phyloP scores from a whole-genome alignment of 179 eudicot genomes.

The Monotropa hypopitys region DNA sequence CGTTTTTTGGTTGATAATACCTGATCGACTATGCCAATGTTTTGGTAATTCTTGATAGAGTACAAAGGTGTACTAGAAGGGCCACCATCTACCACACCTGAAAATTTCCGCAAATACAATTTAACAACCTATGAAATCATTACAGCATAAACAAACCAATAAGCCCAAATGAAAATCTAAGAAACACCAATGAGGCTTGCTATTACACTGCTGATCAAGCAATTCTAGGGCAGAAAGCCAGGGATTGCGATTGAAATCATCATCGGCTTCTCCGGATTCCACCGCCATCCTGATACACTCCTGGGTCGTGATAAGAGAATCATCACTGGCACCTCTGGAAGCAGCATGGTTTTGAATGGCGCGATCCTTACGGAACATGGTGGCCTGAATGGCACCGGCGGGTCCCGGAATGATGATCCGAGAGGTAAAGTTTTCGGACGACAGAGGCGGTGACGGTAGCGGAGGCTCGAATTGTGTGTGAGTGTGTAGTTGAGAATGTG shows the following conservation, averaged over 20 bases:
- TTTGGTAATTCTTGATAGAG: conserved; percentile 31
- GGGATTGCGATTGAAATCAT: conserved; percentile 24
- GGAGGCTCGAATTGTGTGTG: neutral
- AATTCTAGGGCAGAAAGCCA: conserved; percentile 29
- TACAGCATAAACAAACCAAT: neutral
- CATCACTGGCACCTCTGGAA: neutral
- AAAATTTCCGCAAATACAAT: neutral
- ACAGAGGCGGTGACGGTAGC: too few species aligned
- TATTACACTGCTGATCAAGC: conserved; percentile 4
- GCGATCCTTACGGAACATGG: conserved; percentile 36
- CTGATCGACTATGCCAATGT: conserved; percentile 31
- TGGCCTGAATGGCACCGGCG: conserved; percentile 56
- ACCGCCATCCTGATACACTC: conserved; percentile 43
- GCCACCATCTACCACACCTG: conserved; percentile 21
- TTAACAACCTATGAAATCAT: neutral
- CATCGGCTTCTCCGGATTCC: conserved; percentile 19
- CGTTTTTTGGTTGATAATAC: conserved; percentile 17
- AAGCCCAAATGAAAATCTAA: neutral
- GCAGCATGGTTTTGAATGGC: conserved; percentile 5
- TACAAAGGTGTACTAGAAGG: conserved; percentile 27
- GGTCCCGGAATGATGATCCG: conserved; percentile 63
- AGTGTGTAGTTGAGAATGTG: neutral
- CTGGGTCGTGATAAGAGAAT: conserved; percentile 34
- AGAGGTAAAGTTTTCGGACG: too few species aligned
- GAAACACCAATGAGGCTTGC: neutral